Conservation (phyloP, 305 asterid species). For the Fraxinus paxiana region DNA sequence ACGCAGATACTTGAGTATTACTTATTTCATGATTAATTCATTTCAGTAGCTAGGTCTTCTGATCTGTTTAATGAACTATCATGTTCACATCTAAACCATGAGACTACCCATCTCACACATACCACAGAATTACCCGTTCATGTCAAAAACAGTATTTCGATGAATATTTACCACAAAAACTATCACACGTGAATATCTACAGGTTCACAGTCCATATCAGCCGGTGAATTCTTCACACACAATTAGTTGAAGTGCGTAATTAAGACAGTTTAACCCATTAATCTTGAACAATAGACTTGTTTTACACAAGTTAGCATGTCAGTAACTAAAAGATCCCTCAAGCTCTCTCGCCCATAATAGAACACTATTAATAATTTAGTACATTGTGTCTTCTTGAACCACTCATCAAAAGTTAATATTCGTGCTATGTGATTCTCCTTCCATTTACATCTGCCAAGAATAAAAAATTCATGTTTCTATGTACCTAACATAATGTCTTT, state of each 20-base stretch:
- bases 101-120: neutral
- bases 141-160: neutral
- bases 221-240: neutral
- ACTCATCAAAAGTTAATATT: neutral
- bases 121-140: neutral
- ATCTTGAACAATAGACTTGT: neutral
- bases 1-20: neutral
- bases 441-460: neutral
- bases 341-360: neutral
- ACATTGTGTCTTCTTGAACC: neutral
- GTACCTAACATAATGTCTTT: neutral
- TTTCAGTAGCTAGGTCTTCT: neutral
- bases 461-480: neutral
- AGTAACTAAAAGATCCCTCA: neutral
- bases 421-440: neutral
- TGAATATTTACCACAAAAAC: neutral
- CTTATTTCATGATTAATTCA: neutral
- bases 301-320: neutral
- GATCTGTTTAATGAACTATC: neutral
- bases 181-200: neutral
- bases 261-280: neutral
- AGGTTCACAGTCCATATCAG: neutral
- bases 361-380: neutral
- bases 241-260: neutral
- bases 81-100: neutral